Evolutionary conservation across 768 basidiomycete genomes (phyloP), one percentile per base, ranked within the genome.

Genomic region (Lyophyllum semitale): DNA sequence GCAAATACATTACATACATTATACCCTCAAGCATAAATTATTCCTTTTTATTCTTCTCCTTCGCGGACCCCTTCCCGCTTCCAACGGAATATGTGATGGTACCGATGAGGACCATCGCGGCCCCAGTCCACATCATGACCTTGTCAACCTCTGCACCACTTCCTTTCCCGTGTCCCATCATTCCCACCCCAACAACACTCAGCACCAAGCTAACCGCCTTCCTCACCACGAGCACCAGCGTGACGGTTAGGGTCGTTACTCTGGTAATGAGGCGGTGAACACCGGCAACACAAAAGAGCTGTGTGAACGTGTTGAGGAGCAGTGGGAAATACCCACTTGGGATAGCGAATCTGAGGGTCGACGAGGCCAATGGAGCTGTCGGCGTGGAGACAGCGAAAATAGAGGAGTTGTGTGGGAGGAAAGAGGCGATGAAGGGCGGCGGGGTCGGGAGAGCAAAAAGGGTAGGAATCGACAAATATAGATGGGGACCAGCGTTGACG

Each of bases 201-300:
- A 94, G 76, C 22, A 91, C 69, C 15, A 93, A 73, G 51, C 89
- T 92, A 27, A 82, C 77, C 12, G 91, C 91, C 66, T 94, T 94
- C 54, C 91, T 81, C 17, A 94, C 87, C 49, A 88, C 89, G 38
- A 93, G 77, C 23, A 92, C 79, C 51, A 93, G 85, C 3, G 88
- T 91, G 17, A 94, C 91, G 0, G 83, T 88, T 37, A 94, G 76
- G 9, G 88, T 79, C 47, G 82, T 84, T 6, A 92, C 88, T 43
- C 84, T 81, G 0, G 87, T 85, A 0, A 93, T 93, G 57, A 98
- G 79, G 44, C 91, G 78, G 68, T 97, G 86, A 41, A 96, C 95
- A 29, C 95, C 95, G 0, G 91, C 76, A 15, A 89, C 86, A 71
- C 95, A 98, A 8, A 95, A 57, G 4, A 94, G 77, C 66, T 95